Conservation (phyloP, 768 basidiomycete species). For the Rhodotorula paludigena region DNA sequence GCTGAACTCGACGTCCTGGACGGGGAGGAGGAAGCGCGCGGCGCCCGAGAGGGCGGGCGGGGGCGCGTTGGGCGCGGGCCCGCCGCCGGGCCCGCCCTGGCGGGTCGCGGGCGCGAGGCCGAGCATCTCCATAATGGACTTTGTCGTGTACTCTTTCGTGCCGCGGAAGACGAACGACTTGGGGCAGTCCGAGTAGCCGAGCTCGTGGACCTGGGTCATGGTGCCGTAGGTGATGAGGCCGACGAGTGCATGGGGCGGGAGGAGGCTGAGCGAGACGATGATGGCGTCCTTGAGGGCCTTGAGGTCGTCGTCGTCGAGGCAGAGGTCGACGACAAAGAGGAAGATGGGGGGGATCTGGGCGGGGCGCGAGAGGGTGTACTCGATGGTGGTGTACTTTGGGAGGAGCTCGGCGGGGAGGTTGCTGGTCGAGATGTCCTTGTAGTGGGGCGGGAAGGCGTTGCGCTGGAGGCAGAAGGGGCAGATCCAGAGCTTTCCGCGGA, state of each 20-base stretch:
- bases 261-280: conserved; percentile 82
- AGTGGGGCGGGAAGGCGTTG: conserved; percentile 95
- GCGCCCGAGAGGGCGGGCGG: conserved; percentile 54
- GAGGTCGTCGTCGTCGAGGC: conserved; percentile 84
- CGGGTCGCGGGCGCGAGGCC: conserved; percentile 62
- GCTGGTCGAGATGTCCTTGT: conserved; percentile 95
- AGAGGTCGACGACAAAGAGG: conserved; percentile 94
- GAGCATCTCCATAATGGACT: conserved; percentile 98
- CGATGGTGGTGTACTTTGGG: conserved; percentile 98
- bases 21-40: conserved; percentile 84
- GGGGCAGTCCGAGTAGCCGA: conserved; percentile 89
- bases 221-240: conserved; percentile 95
- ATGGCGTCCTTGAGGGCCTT: conserved; percentile 93
- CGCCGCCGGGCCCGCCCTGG: conserved; percentile 69
- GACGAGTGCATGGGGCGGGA: conserved; percentile 90
- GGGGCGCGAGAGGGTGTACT: conserved; percentile 92
- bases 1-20: conserved; percentile 90
- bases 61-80: conserved; percentile 52
- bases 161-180: conserved; percentile 99
- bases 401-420: conserved; percentile 93
- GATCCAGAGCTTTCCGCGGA: conserved; percentile 97
- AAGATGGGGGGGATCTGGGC: conserved; percentile 92
- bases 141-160: conserved; percentile 88
- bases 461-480: conserved; percentile 97
- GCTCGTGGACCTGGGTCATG: conserved; percentile 98